phyloP scores from a whole-genome alignment of 768 basidiomycete genomes.

The Brasilioporus rufonigricans region DNA sequence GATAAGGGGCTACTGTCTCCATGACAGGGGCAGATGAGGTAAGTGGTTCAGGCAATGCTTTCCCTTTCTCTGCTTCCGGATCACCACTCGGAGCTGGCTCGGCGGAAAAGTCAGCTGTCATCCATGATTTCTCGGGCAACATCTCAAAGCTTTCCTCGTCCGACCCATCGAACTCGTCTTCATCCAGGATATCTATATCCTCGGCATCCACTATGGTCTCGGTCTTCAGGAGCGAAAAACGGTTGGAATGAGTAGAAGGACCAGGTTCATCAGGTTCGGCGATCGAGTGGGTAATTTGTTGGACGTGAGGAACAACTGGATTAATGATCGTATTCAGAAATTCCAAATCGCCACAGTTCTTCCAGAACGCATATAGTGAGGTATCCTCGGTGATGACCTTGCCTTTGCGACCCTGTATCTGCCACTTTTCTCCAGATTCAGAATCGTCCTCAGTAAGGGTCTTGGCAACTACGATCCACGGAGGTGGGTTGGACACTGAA shows the following conservation, averaged over 20 bases:
- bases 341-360: conserved; percentile 41
- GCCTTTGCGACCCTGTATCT: conserved; percentile 29
- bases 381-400: conserved; percentile 20
- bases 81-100: not conserved
- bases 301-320: not conserved
- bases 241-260: conserved; percentile 13
- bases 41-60: not conserved
- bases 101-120: conserved; percentile 5
- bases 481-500: conserved; percentile 41
- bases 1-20: not conserved
- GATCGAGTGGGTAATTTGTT: not conserved
- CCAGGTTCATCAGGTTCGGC: not conserved
- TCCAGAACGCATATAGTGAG: conserved; percentile 53
- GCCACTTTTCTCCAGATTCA: conserved; percentile 33
- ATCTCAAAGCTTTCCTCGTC: conserved; percentile 9
- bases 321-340: conserved; percentile 36
- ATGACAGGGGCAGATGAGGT: not conserved
- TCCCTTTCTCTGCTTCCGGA: not conserved
- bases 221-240: conserved; percentile 11
- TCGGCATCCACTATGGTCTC: not conserved
- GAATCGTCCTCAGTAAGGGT: conserved; percentile 13
- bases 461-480: conserved; percentile 41
- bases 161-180: conserved; percentile 5
- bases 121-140: conserved; percentile 33
- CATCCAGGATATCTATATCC: not conserved